Percentiles rank a stretch among this genome's conserved stretches.
Conservation (phyloP, 257 asterid species). For the Mitragyna speciosa region DNA sequence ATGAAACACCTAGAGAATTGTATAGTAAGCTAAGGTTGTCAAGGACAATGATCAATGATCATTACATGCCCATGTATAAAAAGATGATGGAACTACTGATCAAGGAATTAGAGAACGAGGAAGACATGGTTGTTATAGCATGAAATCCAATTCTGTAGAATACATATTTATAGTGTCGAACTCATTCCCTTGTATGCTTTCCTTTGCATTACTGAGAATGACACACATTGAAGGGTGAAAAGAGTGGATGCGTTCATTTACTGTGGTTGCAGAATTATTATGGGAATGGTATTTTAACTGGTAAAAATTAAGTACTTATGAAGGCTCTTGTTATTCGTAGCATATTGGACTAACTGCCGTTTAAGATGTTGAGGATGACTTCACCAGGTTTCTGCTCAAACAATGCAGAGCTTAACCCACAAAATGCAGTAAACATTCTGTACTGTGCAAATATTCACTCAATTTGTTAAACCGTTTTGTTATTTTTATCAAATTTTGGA, state of each 20-base stretch:
- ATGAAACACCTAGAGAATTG: conserved; percentile 68
- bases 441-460: not conserved
- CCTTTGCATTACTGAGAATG: not conserved
- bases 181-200: not conserved
- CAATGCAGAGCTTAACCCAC: not conserved
- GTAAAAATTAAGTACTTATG: too few relatives aligned
- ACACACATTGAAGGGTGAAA: not conserved
- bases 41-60: conserved; percentile 82
- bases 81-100: conserved; percentile 85
- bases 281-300: too few relatives aligned
- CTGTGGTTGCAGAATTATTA: not conserved
- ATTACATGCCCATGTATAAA: conserved; percentile 94
- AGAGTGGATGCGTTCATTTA: not conserved
- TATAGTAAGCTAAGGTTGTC: conserved; percentile 83
- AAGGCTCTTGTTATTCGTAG: not conserved
- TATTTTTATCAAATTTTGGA: too few relatives aligned
- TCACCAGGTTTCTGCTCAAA: not conserved
- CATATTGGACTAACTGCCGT: too few relatives aligned
- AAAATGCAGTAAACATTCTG: too few relatives aligned
- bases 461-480: too few relatives aligned
- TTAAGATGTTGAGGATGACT: too few relatives aligned
- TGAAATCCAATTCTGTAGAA: not conserved
- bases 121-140: conserved; percentile 34
- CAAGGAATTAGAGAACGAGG: conserved; percentile 64
- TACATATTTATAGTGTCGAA: not conserved